A percentile compares a stretch with the other conserved stretches of the same genome.
phyloP scores from a whole-genome alignment of 2,329 filamentous ascomycete genomes.

The Microcyclospora pomicola region DNA sequence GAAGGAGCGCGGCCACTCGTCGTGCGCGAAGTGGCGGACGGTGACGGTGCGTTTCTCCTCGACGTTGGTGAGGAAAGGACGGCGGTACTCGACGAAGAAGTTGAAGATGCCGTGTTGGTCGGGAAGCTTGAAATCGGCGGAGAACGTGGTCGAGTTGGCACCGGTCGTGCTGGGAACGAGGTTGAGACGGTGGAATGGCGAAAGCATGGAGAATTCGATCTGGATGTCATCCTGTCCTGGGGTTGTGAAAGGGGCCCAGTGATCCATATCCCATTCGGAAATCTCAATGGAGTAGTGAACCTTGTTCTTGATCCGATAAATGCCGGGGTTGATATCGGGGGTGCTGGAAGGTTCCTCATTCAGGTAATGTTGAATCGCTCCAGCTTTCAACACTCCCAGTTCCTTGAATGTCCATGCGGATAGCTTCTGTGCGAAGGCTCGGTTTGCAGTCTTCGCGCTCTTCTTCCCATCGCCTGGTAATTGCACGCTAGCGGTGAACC shows the following conservation, averaged over 20 bases:
- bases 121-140: conserved; percentile 63
- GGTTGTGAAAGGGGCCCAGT: conserved; percentile 59
- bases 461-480: conserved; percentile 35
- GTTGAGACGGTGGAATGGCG: conserved; percentile 81
- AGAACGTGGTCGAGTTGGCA: conserved; percentile 58
- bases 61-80: conserved; percentile 74
- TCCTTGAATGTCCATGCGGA: conserved; percentile 97
- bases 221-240: conserved; percentile 63
- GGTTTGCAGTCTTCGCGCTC: conserved; percentile 56
- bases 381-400: conserved; percentile 74
- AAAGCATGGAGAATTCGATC: conserved; percentile 97
- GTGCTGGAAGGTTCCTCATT: conserved; percentile 27
- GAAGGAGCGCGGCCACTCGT: conserved; percentile 89
- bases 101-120: conserved; percentile 99
- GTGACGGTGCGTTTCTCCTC: conserved; percentile 94
- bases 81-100: conserved; percentile 94
- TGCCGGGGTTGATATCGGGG: conserved; percentile 59
- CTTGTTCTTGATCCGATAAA: conserved; percentile 94
- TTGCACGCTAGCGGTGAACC: conserved; percentile 72
- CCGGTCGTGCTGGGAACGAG: conserved; percentile 45
- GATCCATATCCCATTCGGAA: conserved; percentile 67
- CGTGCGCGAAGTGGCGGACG: conserved; percentile 89
- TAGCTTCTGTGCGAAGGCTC: conserved; percentile 70
- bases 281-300: conserved; percentile 80
- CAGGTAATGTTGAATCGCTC: conserved; percentile 64